phyloP scores from a whole-genome alignment of 768 basidiomycete species.

The Phaeotremella skinneri region DNA sequence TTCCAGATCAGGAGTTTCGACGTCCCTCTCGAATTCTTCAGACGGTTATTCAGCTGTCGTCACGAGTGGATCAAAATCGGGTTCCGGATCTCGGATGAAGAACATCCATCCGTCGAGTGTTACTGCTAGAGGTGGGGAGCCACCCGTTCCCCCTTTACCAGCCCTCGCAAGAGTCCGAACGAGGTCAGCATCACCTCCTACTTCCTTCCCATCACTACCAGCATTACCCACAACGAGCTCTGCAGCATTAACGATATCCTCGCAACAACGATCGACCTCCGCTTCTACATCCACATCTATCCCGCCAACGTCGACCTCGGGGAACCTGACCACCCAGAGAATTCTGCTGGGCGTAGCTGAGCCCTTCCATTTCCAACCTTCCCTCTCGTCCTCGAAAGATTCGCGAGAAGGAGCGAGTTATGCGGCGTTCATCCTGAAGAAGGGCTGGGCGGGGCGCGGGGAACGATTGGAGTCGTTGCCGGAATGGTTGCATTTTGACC shows the following conservation, averaged over 20 bases:
- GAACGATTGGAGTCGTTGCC: constrained; percentile 27
- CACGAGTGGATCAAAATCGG: too few relatives aligned
- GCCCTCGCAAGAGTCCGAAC: background rate
- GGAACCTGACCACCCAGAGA: constrained; percentile 21
- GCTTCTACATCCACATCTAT: background rate
- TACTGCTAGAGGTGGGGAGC: too few relatives aligned
- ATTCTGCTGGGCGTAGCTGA: constrained; percentile 39
- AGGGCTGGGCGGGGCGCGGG: constrained; percentile 7
- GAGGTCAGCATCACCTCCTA: constrained; percentile 22
- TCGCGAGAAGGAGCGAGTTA: constrained; percentile 21
- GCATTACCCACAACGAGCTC: constrained; percentile 22
- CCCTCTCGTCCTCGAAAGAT: constrained; percentile 22
- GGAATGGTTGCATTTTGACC: constrained; percentile 45
- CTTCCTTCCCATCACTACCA: constrained; percentile 31
- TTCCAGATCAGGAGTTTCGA: constrained; percentile 6
- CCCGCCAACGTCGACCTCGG: constrained; percentile 10
- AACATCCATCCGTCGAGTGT: too few relatives aligned
- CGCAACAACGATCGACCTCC: background rate
- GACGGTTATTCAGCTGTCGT: background rate
- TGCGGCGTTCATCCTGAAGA: constrained; percentile 21
- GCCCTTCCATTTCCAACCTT: constrained; percentile 41
- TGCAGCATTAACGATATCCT: constrained; percentile 5
- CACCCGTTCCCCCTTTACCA: background rate
- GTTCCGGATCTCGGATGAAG: too few relatives aligned
- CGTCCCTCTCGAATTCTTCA: constrained; percentile 5